Conservation (phyloP, 192 early-diverging fungal species). For the Gamsiella multidivaricata region DNA sequence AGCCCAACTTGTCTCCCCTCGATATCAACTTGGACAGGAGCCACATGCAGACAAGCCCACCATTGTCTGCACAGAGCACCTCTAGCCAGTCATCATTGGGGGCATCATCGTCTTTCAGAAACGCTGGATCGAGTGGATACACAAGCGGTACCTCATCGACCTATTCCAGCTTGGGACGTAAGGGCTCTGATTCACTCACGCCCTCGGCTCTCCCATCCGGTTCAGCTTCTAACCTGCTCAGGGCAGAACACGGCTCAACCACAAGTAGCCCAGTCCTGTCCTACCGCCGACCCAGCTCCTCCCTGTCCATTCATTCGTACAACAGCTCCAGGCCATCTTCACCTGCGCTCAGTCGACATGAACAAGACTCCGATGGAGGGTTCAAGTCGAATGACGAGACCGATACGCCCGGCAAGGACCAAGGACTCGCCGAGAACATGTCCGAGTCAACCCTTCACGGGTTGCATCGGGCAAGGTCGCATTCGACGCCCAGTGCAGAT, state of each 20-base stretch:
- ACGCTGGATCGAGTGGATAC: slow-evolving; percentile 26
- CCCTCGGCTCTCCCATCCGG: background rate
- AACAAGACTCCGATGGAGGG: background rate
- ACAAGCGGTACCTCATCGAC: slow-evolving; percentile 44
- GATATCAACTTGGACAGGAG: slow-evolving; percentile 13
- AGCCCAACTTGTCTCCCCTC: slow-evolving; percentile 11
- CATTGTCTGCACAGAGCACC: slow-evolving; percentile 27
- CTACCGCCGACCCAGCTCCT: slow-evolving; percentile 32
- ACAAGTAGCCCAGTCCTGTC: slow-evolving; percentile 14
- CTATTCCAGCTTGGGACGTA: slow-evolving; percentile 39
- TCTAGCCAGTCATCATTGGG: slow-evolving; percentile 38
- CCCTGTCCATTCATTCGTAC: slow-evolving; percentile 48
- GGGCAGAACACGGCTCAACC: background rate
- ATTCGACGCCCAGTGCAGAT: background rate
- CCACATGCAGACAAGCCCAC: slow-evolving; percentile 10
- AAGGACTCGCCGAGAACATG: background rate
- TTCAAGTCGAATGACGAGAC: background rate
- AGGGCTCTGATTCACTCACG: slow-evolving; percentile 4
- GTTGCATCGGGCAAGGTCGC: slow-evolving; percentile 16
- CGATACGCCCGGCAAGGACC: background rate
- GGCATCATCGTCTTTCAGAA: slow-evolving; percentile 4
- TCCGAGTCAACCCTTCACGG: slow-evolving; percentile 19
- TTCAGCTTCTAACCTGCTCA: background rate
- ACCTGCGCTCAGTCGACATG: slow-evolving; percentile 12
- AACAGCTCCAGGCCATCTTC: slow-evolving; percentile 31